Evolutionary conservation across 2,329 filamentous ascomycete genomes (phyloP), one percentile per base, ranked within the genome.

Genomic region (Stagonosporopsis cucurbitacearum): DNA sequence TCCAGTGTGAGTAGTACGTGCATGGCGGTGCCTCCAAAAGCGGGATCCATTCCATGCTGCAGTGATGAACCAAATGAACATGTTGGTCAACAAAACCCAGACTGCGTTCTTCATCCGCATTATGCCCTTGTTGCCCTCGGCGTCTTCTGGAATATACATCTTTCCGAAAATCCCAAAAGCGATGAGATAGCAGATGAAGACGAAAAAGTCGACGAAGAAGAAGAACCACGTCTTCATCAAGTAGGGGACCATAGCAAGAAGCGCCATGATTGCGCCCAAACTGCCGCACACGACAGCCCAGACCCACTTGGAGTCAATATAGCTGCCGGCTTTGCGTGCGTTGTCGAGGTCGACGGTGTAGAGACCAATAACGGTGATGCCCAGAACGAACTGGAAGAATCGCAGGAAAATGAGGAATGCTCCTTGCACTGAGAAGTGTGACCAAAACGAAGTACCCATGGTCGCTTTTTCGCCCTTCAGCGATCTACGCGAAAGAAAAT

Each of bases 101-200:
- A 95, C 90, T 5, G 91, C 90, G 70, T 88, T 87, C 79, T 92
- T 92, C 92, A 96, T 96, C 53, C 90, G 84, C 63, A 81, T 78
- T 54, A 94, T 82, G 45, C 83, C 86, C 36, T 67, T 66, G 70
- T 90, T 82, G 13, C 86, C 87, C 71, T 89, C 80, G 0, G 87
- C 74, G 55, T 91, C 74, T 67, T 87, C 87, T 50, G 84, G 76
- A 70, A 96, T 89, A 80, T 88, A 96, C 81, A 94, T 86, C 66
- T 83, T 86, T 50, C 88, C 92, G 72, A 96, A 96, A 57, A 95
- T 79, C 17, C 91, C 92, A 73, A 96, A 96, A 6, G 95, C 81
- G 2, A 87, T 85, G 57, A 92, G 86, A 88, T 91, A 96, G 26
- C 96, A 83, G 60, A 95, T 80, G 65, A 76, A 90, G 17, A 96